Base-by-base conservation (phyloP, 2,329 filamentous ascomycete species). In the Whalleya microplaca region DNA sequence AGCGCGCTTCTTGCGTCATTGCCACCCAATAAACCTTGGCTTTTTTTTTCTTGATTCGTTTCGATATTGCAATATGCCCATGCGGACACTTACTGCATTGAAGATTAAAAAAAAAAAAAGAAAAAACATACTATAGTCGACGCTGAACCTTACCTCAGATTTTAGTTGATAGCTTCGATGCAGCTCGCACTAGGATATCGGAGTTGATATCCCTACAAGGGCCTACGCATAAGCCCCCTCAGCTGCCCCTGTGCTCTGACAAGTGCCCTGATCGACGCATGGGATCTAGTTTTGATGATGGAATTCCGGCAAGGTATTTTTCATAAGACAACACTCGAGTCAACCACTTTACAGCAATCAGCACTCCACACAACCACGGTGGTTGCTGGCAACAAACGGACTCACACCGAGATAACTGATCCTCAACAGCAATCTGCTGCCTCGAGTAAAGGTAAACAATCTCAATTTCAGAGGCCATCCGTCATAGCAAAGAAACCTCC, bases 291-390 rank as follows among this genome's bases (percentile, higher is more conserved):
- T 37, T 3, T 42, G 40, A 41, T 19, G 14, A 71, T 72, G 70
- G 69, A 69, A 42, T 59, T 41, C 14, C 64, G 48, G 32, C 62
- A 61, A 40, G 66, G 78, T 48, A 62, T 77, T 44, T 66, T 77
- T 45, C 80, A 84, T 69, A 79, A 78, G 55, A 82, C 80, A 60
- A 83, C 80, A 53, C 71, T 84, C 29, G 75, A 82, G 51, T 76
- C 79, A 46, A 78, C 78, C 19, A 69, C 74, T 41, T 71, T 72
- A 45, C 69, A 69, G 23, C 73, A 75, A 47, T 72, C 72, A 14
- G 72, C 73, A 48, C 74, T 75, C 61, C 65, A 75, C 44, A 70
- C 73, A 37, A 70, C 68, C 41, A 70, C 78, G 12, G 29, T 80
- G 12, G 29, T 80, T 48, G 74, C 77, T 50, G 83, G 83, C 10